These are phyloP conservation scores for Leccinum variabile DNA, from an alignment of 1,284 basidiomycete genomes.

Conservation along the genomic window DNA sequence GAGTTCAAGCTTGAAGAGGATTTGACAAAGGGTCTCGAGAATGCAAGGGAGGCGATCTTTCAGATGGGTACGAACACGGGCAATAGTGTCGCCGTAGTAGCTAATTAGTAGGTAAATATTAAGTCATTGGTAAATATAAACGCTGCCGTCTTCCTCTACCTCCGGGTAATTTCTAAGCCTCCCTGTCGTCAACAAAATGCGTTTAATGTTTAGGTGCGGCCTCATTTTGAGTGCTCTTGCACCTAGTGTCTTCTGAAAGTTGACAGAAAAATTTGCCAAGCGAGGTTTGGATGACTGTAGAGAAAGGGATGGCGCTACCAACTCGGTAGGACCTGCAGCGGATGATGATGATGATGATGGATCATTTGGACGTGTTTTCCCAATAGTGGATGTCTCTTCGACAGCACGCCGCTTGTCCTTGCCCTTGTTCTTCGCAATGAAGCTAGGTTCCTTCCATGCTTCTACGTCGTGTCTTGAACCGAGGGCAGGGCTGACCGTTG, in stretches of 20 bases:
- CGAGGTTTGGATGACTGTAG: slow-evolving; percentile 15
- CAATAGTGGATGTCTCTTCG: slow-evolving; percentile 1
- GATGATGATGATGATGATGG: slow-evolving; percentile 1
- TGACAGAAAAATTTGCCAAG: slow-evolving; percentile 22
- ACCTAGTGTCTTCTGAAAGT: slow-evolving; percentile 16
- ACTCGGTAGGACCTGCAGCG: neutral
- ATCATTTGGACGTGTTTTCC: slow-evolving; percentile 1
- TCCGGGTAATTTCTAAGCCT: slow-evolving; percentile 26
- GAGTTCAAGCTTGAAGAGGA: slow-evolving; percentile 21
- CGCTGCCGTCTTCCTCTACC: slow-evolving; percentile 22
- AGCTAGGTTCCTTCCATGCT: slow-evolving; percentile 33
- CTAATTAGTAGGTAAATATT: slow-evolving; percentile 4
- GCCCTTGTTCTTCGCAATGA: slow-evolving; percentile 24
- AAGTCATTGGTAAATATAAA: slow-evolving; percentile 17
- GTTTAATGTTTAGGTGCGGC: slow-evolving; percentile 8
- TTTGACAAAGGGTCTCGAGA: slow-evolving; percentile 15
- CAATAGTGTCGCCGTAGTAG: slow-evolving; percentile 21
- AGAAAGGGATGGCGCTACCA: neutral
- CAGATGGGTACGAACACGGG: slow-evolving; percentile 24
- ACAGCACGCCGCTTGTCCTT: slow-evolving; percentile 20
- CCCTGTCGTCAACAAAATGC: slow-evolving; percentile 31
- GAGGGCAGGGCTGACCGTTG: neutral
- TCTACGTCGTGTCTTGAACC: slow-evolving; percentile 23
- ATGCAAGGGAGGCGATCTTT: slow-evolving; percentile 16
- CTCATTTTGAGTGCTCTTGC: slow-evolving; percentile 10